Base-by-base conservation (phyloP, 2,329 filamentous ascomycete genomes). In the Lasiodiplodia gonubiensis region DNA sequence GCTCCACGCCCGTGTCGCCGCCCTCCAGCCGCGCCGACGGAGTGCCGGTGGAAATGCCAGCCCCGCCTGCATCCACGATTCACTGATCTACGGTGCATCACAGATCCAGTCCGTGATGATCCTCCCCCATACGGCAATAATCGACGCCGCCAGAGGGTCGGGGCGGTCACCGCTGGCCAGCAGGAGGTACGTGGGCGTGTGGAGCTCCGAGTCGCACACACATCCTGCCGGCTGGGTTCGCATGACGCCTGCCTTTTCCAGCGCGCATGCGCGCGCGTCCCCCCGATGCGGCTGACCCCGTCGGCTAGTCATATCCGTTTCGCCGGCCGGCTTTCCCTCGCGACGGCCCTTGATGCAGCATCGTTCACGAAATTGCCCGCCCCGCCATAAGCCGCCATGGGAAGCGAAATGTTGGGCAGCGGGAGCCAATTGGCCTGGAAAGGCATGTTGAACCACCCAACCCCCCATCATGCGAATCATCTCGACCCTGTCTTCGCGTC, bases 1-100 rank as follows among this genome's bases (percentile, higher is more conserved):
- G 46, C 59, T 37, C 46, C 46, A 18, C 46, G 18, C 21, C 27
- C 35, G 18, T 21, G 18, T 30, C 14, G 21, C 42, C 42, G 42
- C 39, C 37, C 18, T 14, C 23, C 55, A 25, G 16, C 16, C 33
- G 57, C 57, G 25, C 57, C 57, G 25, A 33, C 2, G 39, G 30
- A 30, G 46, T 30, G 16, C 42, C 46, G 59, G 23, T 21, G n/a
- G 35, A 63, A 33, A 18, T 35, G 42, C 27, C 35, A 33, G 42
- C 59, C 49, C 30, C 39, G 57, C 57, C 18, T n/a, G 21, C 39
- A 14, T 4, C 33, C 12, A 61, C 21, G 59, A 51, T 51, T 51
- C 6, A 63, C 59, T 63, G 59, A 63, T 63, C 59, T 63, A 33
- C 59, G 27, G 46, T 63, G 59, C 59, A 63, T 63, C 59, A 37